Evolutionary conservation across 192 early-diverging fungal genomes (phyloP).

Genomic region (Backusella westeae): DNA sequence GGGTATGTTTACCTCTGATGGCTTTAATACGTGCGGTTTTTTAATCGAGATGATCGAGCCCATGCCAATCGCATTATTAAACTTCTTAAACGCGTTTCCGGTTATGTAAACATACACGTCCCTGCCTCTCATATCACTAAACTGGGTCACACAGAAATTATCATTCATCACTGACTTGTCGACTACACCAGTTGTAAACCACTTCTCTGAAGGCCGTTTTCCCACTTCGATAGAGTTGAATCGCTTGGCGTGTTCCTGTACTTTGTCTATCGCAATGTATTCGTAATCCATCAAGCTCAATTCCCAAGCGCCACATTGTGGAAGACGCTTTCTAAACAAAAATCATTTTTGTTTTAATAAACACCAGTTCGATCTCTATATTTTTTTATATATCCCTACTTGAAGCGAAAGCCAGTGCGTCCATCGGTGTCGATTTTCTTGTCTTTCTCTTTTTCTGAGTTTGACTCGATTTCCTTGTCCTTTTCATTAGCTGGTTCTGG

Average conservation of each 20-base stretch:
- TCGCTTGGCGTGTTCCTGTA: neutral
- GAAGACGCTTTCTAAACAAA: neutral
- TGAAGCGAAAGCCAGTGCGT: neutral
- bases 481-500: neutral
- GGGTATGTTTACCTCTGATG: slow-evolving; percentile 3
- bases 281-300: neutral
- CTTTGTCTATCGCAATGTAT: neutral
- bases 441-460: neutral
- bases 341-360: neutral
- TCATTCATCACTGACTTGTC: neutral
- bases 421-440: neutral
- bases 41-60: slow-evolving; percentile 3
- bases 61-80: neutral
- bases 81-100: slow-evolving; percentile 9
- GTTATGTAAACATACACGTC: slow-evolving; percentile 14
- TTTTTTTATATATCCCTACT: neutral
- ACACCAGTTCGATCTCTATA: neutral
- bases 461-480: neutral
- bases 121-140: slow-evolving; percentile 14
- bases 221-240: slow-evolving; percentile 20
- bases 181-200: slow-evolving; percentile 18
- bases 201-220: slow-evolving; percentile 4
- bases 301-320: neutral
- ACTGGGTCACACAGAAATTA: slow-evolving; percentile 7
- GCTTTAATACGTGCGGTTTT: slow-evolving; percentile 11